Evolutionary conservation across 441 rosid genomes (phyloP).

Genomic region (Geranium incanum): DNA sequence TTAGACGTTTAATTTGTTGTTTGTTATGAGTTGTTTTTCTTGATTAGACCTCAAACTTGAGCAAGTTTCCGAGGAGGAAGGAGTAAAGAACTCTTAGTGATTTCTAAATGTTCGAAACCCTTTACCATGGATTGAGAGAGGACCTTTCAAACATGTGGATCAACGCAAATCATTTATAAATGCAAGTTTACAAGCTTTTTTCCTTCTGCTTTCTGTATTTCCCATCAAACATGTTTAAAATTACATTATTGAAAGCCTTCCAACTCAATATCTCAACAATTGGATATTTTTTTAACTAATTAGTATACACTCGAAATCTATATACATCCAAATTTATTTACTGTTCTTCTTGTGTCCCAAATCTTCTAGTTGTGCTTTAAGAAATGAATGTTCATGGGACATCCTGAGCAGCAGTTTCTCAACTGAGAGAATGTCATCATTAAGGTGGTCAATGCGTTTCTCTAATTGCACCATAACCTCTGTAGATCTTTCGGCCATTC

Average conservation of each 20-base stretch:
- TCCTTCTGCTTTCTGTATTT: background rate
- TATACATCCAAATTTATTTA: conserved; percentile 17
- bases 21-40: too few species aligned
- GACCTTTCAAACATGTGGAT: too few species aligned
- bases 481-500: conserved; percentile 26
- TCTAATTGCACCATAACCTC: conserved; percentile 63
- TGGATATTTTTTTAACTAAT: background rate
- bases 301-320: background rate
- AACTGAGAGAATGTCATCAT: conserved; percentile 68
- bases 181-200: too few species aligned
- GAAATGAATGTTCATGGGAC: conserved; percentile 46
- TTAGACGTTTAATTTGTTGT: too few species aligned
- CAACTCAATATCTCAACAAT: conserved; percentile 3
- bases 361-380: conserved; percentile 55
- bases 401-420: conserved; percentile 72
- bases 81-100: too few species aligned
- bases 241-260: background rate
- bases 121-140: too few species aligned
- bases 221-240: background rate
- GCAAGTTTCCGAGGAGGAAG: too few species aligned
- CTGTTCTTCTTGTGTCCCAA: conserved; percentile 30
- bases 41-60: too few species aligned
- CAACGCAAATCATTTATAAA: too few species aligned
- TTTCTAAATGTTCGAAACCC: too few species aligned
- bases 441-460: conserved; percentile 62